Percentiles rank a stretch among this genome's conserved stretches.
These are phyloP conservation scores for Pythium brassicae DNA, from an alignment of 352 stramenopile genomes.

Conservation along the genomic window DNA sequence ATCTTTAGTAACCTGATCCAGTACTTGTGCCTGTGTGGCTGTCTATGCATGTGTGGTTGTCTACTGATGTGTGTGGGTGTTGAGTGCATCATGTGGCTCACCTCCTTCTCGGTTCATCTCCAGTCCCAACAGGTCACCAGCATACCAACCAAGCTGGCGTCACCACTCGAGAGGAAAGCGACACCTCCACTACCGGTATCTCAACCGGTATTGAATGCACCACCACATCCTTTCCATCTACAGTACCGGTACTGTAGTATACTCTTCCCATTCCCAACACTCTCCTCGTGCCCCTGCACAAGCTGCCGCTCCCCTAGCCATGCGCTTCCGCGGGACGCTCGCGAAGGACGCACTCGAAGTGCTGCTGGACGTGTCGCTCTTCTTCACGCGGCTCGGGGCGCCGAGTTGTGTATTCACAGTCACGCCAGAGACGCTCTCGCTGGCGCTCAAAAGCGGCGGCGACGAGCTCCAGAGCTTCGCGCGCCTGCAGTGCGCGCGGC, in stretches of 20 bases:
- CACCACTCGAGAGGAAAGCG: too few species aligned
- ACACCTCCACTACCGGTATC: too few species aligned
- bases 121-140: too few species aligned
- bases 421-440: constrained; percentile 52
- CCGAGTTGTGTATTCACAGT: constrained; percentile 72
- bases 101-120: too few species aligned
- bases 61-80: background rate
- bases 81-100: background rate
- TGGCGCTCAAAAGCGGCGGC: constrained; percentile 66
- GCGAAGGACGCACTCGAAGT: constrained; percentile 69
- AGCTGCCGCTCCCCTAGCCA: background rate
- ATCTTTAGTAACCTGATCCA: constrained; percentile 88
- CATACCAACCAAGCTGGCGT: too few species aligned
- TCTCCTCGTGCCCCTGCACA: too few species aligned
- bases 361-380: constrained; percentile 73
- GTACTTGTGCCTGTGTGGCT: constrained; percentile 17
- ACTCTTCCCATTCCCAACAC: too few species aligned
- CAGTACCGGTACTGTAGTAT: too few species aligned
- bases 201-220: too few species aligned
- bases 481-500: constrained; percentile 46
- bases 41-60: background rate
- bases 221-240: too few species aligned
- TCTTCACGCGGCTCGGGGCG: constrained; percentile 57
- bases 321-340: background rate
- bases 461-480: constrained; percentile 81